Percentiles rank a stretch among this genome's conserved stretches.
Conservation (phyloP, 2,329 filamentous ascomycete genomes). For the Gaeumannomyces tritici region DNA sequence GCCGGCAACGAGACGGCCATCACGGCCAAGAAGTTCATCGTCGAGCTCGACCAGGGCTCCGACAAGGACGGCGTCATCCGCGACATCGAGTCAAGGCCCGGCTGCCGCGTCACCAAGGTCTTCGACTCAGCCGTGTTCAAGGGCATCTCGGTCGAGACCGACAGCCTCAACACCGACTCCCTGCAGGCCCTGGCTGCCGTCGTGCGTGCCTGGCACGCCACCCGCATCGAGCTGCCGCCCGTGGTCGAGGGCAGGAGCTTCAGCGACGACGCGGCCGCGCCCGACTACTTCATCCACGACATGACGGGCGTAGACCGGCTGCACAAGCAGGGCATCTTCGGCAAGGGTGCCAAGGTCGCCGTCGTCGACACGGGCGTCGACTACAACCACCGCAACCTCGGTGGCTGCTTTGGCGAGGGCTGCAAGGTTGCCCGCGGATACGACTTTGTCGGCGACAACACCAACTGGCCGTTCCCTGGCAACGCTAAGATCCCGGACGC, state of each 20-base stretch:
- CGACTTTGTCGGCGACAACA: constrained; percentile 13
- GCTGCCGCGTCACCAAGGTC: constrained; percentile 1
- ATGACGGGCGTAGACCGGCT: constrained; percentile 11
- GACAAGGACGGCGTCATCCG: not conserved
- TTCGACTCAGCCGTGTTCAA: constrained; percentile 2
- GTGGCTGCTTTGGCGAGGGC: constrained; percentile 13
- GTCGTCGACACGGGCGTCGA: constrained; percentile 9
- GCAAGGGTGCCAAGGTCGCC: constrained; percentile 9
- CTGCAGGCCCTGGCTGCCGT: constrained; percentile 4
- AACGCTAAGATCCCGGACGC: constrained; percentile 8
- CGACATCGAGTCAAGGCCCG: not conserved
- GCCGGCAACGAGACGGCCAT: not conserved
- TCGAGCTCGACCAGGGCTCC: not conserved
- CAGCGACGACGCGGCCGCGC: constrained; percentile 1
- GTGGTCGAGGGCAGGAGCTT: constrained; percentile 1
- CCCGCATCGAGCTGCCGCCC: constrained; percentile 2
- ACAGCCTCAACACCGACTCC: constrained; percentile 5
- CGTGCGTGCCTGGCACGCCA: constrained; percentile 5
- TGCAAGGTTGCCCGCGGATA: constrained; percentile 14
- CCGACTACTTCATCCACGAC: constrained; percentile 8
- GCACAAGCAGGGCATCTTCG: constrained; percentile 10
- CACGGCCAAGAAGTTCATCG: constrained; percentile 4
- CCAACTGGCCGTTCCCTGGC: constrained; percentile 1
- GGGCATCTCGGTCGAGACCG: constrained; percentile 4
- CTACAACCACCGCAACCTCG: constrained; percentile 17